These are phyloP conservation scores for Ascochyta lentis DNA, from an alignment of 2,329 filamentous ascomycete genomes.

Conservation along the genomic window DNA sequence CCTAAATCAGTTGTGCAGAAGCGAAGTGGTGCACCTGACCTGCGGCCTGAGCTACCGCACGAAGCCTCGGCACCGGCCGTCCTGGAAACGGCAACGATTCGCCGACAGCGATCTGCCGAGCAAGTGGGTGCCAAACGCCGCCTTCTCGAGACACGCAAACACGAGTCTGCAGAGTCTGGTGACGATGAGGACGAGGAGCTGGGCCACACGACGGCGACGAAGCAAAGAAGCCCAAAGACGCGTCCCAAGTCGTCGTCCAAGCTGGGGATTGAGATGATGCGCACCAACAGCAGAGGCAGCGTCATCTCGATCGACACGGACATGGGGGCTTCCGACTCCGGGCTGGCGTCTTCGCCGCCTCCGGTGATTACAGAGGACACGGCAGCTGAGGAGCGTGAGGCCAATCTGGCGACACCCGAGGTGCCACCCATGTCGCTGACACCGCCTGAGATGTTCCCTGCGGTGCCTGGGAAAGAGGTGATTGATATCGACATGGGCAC, in stretches of 20 bases:
- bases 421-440: slow-evolving; percentile 51
- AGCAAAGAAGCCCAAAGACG: slow-evolving; percentile 57
- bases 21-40: slow-evolving; percentile 38
- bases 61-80: slow-evolving; percentile 64
- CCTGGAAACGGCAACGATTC: slow-evolving; percentile 59
- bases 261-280: slow-evolving; percentile 96
- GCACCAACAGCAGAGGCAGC: slow-evolving; percentile 92
- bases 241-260: slow-evolving; percentile 69
- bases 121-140: slow-evolving; percentile 77
- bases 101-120: slow-evolving; percentile 73
- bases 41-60: slow-evolving; percentile 46
- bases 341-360: slow-evolving; percentile 47
- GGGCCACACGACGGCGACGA: slow-evolving; percentile 56
- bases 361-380: slow-evolving; percentile 52
- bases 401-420: slow-evolving; percentile 31
- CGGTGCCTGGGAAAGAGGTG: slow-evolving; percentile 50
- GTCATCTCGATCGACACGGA: slow-evolving; percentile 58
- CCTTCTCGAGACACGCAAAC: slow-evolving; percentile 72
- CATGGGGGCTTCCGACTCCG: slow-evolving; percentile 42
- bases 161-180: slow-evolving; percentile 83
- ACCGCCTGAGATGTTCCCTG: slow-evolving; percentile 60
- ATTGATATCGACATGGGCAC: slow-evolving; percentile 52
- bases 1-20: slow-evolving; percentile 36
- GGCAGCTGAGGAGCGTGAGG: slow-evolving; percentile 42
- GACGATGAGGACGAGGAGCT: slow-evolving; percentile 96